phyloP scores from a whole-genome alignment of 1,284 basidiomycete species.

The Cryptococcus sp. region DNA sequence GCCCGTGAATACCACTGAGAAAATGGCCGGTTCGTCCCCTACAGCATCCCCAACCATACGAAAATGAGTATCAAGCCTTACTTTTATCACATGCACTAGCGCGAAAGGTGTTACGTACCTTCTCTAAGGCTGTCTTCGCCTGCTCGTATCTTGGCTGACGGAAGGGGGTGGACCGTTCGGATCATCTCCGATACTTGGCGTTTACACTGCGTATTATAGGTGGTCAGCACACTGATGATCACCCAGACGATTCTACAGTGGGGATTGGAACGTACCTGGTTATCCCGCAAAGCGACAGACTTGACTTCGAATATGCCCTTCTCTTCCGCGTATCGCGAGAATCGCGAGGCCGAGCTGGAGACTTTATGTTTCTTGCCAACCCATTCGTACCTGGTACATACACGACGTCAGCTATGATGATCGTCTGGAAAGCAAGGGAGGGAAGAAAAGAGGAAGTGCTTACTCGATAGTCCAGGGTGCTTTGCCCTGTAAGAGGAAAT shows the following conservation, averaged over 20 bases:
- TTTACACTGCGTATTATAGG: slow-evolving; percentile 62
- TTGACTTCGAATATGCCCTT: slow-evolving; percentile 79
- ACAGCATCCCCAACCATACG: slow-evolving; percentile 66
- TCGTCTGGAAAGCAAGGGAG: neutral
- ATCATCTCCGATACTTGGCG: slow-evolving; percentile 73
- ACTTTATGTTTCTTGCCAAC: slow-evolving; percentile 74
- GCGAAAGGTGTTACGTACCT: slow-evolving; percentile 51
- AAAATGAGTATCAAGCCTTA: too few relatives aligned
- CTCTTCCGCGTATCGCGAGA: slow-evolving; percentile 77
- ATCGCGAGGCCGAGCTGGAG: slow-evolving; percentile 74
- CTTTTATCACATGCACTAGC: too few relatives aligned
- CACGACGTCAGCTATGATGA: neutral
- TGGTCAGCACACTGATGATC: too few relatives aligned
- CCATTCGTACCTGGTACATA: slow-evolving; percentile 68
- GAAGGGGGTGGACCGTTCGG: slow-evolving; percentile 78
- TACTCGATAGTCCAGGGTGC: slow-evolving; percentile 94
- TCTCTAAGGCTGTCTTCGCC: slow-evolving; percentile 89
- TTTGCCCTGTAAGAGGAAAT: slow-evolving; percentile 90
- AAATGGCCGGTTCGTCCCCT: slow-evolving; percentile 90
- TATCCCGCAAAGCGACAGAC: slow-evolving; percentile 86
- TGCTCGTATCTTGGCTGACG: slow-evolving; percentile 81
- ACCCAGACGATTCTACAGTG: neutral
- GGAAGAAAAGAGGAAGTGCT: slow-evolving; percentile 33
- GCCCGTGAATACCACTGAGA: slow-evolving; percentile 77
- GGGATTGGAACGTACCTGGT: slow-evolving; percentile 56